Evolutionary conservation across 176 grass and related monocot species (phyloP), one percentile per base, ranked within the genome.

Genomic region (Musa troglodytarum): DNA sequence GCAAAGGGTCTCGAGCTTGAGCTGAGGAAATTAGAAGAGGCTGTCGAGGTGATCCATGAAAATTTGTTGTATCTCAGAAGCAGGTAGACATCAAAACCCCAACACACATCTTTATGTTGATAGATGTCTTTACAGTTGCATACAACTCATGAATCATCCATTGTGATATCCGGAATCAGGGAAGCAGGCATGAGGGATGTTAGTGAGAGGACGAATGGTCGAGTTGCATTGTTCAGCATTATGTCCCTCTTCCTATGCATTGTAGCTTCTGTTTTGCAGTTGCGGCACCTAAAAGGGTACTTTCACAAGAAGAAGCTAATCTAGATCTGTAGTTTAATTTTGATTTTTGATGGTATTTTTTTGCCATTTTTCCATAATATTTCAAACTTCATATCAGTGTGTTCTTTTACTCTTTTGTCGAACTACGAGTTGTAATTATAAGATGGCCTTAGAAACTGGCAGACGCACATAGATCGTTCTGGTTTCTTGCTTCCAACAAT

Each of bases 281-380:
- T 90, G 74, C 87, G 88, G 82, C 88, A 93, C 61, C 90, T 98
- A 28, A 80, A 91, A 84, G 80, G 88, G 24, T 98, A 76, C 69
- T 98, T 98, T 78, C 76, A 72, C 26, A 98, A 93, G 76, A 98
- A 98, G 90, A 93, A 98, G 74, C 95, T 98, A 49, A 91, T 93
- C 51, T 93, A 93, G 81, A 80, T 78, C 0, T 16, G 15, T 56
- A 9, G 11, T 17, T 54, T 23, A 57, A 1, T 10, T 74, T 56
- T 21, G 1, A 20, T 50, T 14, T 50, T 34, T 29, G 14, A 20
- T 59, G 57, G 57, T 9, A 59, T 20, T 59, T 59, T 2, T 49
- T 73, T 21, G 29, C 29, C 49, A 16, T 70, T 9, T 20, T 20
- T 8, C n/a, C 20, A 50, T 70, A 50, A 10, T 21, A 51, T 51